Percentiles rank a stretch among this genome's conserved stretches.
These are phyloP conservation scores for Aurantiochytrium sp. DNA, from an alignment of 108 stramenopile genomes.

Conservation along the genomic window DNA sequence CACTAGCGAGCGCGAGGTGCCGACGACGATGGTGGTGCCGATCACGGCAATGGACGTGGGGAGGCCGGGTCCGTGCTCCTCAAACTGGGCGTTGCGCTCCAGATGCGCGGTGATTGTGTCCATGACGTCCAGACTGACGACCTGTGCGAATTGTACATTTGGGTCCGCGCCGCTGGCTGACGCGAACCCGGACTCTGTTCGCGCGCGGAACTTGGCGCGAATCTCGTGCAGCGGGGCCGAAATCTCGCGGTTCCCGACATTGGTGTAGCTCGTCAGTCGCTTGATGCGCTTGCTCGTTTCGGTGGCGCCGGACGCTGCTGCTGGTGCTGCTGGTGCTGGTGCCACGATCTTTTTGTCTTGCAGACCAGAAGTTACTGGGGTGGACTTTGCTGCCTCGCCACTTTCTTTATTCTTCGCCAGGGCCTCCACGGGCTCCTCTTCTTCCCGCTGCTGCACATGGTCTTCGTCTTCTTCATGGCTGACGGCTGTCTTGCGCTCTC, in stretches of 20 bases:
- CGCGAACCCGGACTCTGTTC: not conserved
- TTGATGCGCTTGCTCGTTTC: not conserved
- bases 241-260: not conserved
- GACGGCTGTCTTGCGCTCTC: not conserved
- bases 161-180: not conserved
- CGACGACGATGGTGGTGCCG: not conserved
- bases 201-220: not conserved
- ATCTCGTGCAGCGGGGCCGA: not conserved
- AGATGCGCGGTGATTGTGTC: not conserved
- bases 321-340: not conserved
- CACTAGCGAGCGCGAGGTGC: not conserved
- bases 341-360: not conserved
- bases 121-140: conserved; percentile 1
- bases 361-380: too few relatives aligned
- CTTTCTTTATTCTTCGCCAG: too few relatives aligned
- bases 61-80: not conserved
- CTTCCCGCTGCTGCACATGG: too few relatives aligned
- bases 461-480: not conserved
- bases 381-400: too few relatives aligned
- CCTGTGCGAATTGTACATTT: not conserved
- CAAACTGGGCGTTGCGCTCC: not conserved
- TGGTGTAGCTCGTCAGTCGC: not conserved
- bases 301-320: not conserved
- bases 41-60: not conserved
- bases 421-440: too few relatives aligned